Percentiles rank a stretch among this genome's conserved stretches.
Conservation (phyloP, 495 filamentous ascomycete species). For the Cercophora scortea region DNA sequence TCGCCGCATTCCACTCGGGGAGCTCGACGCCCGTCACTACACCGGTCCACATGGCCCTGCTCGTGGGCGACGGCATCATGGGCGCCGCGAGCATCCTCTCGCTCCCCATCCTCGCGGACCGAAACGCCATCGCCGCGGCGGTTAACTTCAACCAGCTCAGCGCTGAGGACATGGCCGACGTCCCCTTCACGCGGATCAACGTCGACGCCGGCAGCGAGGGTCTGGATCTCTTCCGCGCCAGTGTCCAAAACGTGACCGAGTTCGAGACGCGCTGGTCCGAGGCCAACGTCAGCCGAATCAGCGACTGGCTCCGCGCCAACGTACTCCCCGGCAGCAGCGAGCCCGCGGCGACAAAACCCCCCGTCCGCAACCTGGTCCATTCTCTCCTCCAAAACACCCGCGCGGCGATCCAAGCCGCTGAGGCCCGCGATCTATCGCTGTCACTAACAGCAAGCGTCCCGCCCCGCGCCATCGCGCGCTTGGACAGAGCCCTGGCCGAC, state of each 20-base stretch:
- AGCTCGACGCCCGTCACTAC: slow-evolving; percentile 59
- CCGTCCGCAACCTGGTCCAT: slow-evolving; percentile 55
- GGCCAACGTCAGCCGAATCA: slow-evolving; percentile 56
- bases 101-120: slow-evolving; percentile 25
- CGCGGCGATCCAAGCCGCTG: slow-evolving; percentile 42
- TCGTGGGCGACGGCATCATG: slow-evolving; percentile 59
- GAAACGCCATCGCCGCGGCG: slow-evolving; percentile 28
- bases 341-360: slow-evolving; percentile 45
- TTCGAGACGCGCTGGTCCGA: slow-evolving; percentile 70
- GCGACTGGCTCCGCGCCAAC: slow-evolving; percentile 58
- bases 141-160: slow-evolving; percentile 33
- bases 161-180: slow-evolving; percentile 20
- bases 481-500: slow-evolving; percentile 50
- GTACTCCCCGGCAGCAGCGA: slow-evolving; percentile 19
- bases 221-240: slow-evolving; percentile 56
- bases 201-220: slow-evolving; percentile 47
- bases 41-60: slow-evolving; percentile 75
- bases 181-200: slow-evolving; percentile 31
- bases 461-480: slow-evolving; percentile 32
- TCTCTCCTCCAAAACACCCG: slow-evolving; percentile 57
- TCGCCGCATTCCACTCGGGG: slow-evolving; percentile 52
- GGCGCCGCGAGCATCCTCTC: slow-evolving; percentile 34
- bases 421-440: slow-evolving; percentile 30
- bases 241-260: slow-evolving; percentile 55
- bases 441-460: slow-evolving; percentile 19